Conservation (phyloP, 352 stramenopile species). For the Pythium sukuiense region DNA sequence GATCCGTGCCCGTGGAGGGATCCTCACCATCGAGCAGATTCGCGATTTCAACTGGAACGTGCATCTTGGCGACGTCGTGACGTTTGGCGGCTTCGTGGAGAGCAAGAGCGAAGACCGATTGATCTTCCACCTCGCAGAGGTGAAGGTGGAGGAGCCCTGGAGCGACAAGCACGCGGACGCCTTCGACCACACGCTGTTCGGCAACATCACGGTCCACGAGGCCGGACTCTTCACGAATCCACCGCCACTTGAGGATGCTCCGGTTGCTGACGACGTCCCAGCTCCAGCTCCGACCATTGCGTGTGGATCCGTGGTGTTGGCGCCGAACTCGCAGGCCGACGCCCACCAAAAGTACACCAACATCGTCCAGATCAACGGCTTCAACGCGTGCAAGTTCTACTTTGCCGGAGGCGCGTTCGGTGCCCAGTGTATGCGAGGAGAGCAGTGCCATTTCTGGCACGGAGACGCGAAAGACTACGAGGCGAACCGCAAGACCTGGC, state of each 20-base stretch:
- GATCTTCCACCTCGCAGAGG: conserved; percentile 52
- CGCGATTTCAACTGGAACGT: conserved; percentile 80
- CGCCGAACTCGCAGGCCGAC: conserved; percentile 49
- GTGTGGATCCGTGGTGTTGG: conserved; percentile 42
- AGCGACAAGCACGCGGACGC: conserved; percentile 44
- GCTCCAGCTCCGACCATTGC: not conserved
- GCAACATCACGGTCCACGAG: conserved; percentile 26
- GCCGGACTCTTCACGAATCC: conserved; percentile 25
- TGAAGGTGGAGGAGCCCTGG: conserved; percentile 62
- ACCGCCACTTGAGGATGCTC: conserved; percentile 8
- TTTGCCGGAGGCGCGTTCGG: conserved; percentile 63
- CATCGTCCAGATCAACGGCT: conserved; percentile 75
- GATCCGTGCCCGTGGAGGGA: conserved; percentile 60
- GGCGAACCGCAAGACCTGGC: conserved; percentile 63
- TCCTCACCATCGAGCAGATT: conserved; percentile 60
- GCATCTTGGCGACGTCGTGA: conserved; percentile 70
- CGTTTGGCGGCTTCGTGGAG: conserved; percentile 39
- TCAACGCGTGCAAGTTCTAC: conserved; percentile 87
- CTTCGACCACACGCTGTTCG: conserved; percentile 54
- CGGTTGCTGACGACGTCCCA: not conserved
- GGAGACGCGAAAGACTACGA: conserved; percentile 59
- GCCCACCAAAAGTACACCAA: conserved; percentile 76
- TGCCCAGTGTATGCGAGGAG: conserved; percentile 62
- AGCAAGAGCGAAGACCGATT: conserved; percentile 47
- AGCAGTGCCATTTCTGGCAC: conserved; percentile 83